Percentiles rank a stretch among this genome's conserved stretches.
These are phyloP conservation scores for Corylus heterophylla DNA, from an alignment of 306 rosid genomes.

Conservation along the genomic window DNA sequence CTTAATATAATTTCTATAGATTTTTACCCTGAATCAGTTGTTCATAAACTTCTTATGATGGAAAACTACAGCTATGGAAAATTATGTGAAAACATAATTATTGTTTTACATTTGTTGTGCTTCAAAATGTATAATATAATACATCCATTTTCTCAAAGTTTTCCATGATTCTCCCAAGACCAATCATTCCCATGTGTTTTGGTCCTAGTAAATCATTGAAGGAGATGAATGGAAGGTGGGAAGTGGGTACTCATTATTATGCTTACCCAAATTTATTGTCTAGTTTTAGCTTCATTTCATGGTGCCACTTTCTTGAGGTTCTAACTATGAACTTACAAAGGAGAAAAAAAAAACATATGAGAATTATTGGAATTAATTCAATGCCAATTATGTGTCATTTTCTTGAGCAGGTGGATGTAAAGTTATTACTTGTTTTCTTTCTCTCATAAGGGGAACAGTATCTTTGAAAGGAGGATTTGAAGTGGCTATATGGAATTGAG, in stretches of 20 bases:
- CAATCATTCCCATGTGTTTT: background rate
- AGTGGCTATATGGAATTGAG: constrained; percentile 32
- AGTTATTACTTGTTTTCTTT: constrained; percentile 43
- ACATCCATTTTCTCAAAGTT: background rate
- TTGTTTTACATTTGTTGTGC: background rate
- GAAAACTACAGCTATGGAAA: background rate
- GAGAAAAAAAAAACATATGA: background rate
- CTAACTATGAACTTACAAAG: too few relatives aligned
- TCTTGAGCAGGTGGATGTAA: constrained; percentile 38
- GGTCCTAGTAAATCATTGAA: background rate
- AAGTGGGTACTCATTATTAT: background rate
- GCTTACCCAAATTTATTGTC: background rate
- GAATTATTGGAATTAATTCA: constrained; percentile 13
- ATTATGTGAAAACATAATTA: background rate
- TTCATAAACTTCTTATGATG: background rate
- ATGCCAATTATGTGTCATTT: constrained; percentile 36
- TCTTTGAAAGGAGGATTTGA: constrained; percentile 35
- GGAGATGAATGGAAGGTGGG: background rate
- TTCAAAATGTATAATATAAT: background rate
- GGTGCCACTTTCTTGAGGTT: background rate
- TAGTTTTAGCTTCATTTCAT: background rate
- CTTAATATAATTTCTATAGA: background rate
- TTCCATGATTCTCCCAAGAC: background rate
- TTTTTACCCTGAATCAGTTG: background rate
- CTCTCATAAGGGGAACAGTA: constrained; percentile 27